phyloP scores from a whole-genome alignment of 306 rosid species.

The Pueraria montana region DNA sequence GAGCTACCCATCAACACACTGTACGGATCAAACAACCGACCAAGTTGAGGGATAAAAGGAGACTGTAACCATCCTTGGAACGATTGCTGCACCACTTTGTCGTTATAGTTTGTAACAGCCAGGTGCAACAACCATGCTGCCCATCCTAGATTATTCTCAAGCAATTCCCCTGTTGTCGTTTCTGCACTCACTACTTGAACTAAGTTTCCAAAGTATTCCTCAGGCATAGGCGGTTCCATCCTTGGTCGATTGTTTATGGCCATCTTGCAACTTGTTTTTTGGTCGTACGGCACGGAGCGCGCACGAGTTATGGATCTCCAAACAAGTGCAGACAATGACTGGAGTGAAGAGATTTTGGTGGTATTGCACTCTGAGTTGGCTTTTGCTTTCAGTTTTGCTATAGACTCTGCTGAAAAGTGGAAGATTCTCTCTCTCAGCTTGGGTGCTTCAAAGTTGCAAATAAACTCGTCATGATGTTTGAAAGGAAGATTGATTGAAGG shows the following conservation, averaged over 20 bases:
- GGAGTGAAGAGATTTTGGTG: conserved; percentile 59
- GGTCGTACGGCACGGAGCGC: neutral
- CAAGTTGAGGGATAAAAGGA: neutral
- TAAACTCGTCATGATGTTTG: conserved; percentile 55
- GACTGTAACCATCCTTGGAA: conserved; percentile 49
- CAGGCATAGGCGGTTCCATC: conserved; percentile 54
- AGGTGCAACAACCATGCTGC: conserved; percentile 64
- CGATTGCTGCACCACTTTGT: neutral
- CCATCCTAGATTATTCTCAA: conserved; percentile 60
- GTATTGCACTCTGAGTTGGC: conserved; percentile 57
- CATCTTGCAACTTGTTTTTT: conserved; percentile 51
- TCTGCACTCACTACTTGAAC: neutral
- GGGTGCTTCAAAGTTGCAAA: conserved; percentile 53
- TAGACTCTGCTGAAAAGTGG: conserved; percentile 61
- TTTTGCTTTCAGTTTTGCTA: conserved; percentile 64
- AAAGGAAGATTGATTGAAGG: conserved; percentile 59
- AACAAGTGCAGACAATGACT: conserved; percentile 63
- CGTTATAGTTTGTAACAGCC: conserved; percentile 51
- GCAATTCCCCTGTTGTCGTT: conserved; percentile 52
- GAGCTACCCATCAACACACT: conserved; percentile 62
- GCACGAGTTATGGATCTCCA: conserved; percentile 69
- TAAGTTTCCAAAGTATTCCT: conserved; percentile 64
- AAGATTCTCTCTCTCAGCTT: conserved; percentile 60
- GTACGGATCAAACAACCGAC: conserved; percentile 8
- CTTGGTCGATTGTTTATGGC: conserved; percentile 54